phyloP scores from a whole-genome alignment of 164 flowering plant species.

The Stephania yunnanensis region DNA sequence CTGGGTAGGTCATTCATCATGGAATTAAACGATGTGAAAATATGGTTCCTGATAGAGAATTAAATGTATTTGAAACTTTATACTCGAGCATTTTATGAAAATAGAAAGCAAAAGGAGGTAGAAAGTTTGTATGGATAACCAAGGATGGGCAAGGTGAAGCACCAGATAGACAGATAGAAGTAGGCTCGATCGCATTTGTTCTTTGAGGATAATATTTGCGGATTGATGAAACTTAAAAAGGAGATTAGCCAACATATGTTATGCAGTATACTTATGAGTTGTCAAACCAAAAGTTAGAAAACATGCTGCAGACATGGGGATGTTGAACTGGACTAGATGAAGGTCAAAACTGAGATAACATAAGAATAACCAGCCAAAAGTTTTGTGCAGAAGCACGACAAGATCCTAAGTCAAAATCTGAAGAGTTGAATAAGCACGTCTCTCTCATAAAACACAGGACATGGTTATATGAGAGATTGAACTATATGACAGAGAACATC shows the following conservation, averaged over 20 bases:
- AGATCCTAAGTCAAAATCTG: not conserved
- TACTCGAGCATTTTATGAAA: not conserved
- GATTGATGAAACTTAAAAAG: not conserved
- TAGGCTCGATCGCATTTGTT: not conserved
- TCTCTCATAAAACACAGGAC: not conserved
- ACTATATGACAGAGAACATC: too few species aligned
- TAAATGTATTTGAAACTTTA: not conserved
- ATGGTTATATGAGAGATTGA: not conserved
- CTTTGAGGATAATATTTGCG: not conserved
- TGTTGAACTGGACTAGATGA: not conserved
- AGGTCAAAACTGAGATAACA: not conserved
- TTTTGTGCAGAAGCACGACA: not conserved
- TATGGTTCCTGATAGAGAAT: not conserved
- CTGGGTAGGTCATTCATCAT: not conserved
- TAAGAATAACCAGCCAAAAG: too few species aligned
- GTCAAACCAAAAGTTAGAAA: not conserved
- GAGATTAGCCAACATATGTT: not conserved
- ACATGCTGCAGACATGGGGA: not conserved
- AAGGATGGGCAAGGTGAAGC: not conserved
- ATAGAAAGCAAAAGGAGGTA: not conserved
- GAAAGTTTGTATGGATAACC: not conserved
- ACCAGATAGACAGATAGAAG: not conserved
- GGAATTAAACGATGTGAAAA: not conserved
- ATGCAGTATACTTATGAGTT: not conserved
- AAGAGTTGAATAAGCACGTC: not conserved